These are phyloP conservation scores for Melastoma candidum DNA, from an alignment of 441 rosid species.

Conservation along the genomic window DNA sequence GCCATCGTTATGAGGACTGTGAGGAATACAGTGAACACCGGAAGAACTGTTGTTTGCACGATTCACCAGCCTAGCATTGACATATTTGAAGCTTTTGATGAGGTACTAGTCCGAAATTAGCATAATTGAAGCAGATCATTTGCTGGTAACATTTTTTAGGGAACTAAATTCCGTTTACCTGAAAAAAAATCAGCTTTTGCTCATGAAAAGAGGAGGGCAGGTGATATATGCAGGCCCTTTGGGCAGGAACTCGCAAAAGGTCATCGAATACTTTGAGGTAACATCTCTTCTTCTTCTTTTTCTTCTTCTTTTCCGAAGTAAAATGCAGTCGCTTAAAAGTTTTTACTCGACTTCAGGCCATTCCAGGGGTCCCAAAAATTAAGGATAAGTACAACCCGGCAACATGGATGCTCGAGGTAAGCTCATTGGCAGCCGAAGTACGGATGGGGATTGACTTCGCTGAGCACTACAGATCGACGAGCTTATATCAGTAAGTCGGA, in stretches of 20 bases:
- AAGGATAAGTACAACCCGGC: conserved; percentile 68
- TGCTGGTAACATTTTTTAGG: not conserved
- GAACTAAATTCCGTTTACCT: too few species aligned
- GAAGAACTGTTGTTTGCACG: conserved; percentile 70
- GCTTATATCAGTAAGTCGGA: conserved; percentile 45
- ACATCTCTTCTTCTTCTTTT: not conserved
- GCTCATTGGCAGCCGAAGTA: conserved; percentile 59
- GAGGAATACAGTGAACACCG: conserved; percentile 67
- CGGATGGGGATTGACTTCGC: conserved; percentile 53
- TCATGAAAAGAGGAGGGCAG: conserved; percentile 80
- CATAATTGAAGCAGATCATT: not conserved
- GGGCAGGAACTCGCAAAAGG: conserved; percentile 53
- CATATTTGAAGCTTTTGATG: conserved; percentile 59
- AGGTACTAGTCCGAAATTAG: not conserved
- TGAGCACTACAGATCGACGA: conserved; percentile 41
- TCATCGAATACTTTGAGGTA: conserved; percentile 66
- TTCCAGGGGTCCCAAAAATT: conserved; percentile 48
- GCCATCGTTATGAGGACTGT: conserved; percentile 80
- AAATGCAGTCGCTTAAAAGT: conserved; percentile 3
- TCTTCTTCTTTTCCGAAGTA: not conserved
- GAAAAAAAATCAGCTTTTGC: conserved; percentile 22
- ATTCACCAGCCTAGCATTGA: conserved; percentile 78
- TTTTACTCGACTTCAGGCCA: conserved; percentile 26
- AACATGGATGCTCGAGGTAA: conserved; percentile 78
- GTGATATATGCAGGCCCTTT: conserved; percentile 60